These are phyloP conservation scores for Discostella pseudostelligera DNA, from an alignment of 108 stramenopile genomes.

Conservation along the genomic window DNA sequence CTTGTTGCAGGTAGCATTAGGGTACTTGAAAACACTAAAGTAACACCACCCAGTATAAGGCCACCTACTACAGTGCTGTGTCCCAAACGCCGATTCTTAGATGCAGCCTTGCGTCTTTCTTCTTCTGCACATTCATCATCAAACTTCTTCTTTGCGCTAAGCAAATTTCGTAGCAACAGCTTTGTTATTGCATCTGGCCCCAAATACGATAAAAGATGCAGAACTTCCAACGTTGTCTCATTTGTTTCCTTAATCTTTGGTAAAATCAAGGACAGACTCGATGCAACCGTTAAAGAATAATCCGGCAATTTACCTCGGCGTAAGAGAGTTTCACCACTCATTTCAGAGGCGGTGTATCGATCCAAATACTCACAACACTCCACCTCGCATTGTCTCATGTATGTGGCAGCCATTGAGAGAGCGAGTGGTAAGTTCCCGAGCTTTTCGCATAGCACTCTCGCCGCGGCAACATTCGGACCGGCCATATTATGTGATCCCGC, in stretches of 20 bases:
- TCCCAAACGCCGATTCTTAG: background rate
- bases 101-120: background rate
- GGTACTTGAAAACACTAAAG: constrained; percentile 3
- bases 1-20: background rate
- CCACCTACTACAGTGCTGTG: background rate
- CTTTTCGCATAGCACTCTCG: constrained; percentile 24
- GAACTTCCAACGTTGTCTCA: constrained; percentile 39
- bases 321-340: constrained; percentile 39
- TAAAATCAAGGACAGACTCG: constrained; percentile 60
- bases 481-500: constrained; percentile 35
- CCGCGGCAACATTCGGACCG: constrained; percentile 9
- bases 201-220: constrained; percentile 53
- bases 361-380: constrained; percentile 56
- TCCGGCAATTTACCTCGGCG: constrained; percentile 45
- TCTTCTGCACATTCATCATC: constrained; percentile 16
- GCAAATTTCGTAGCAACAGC: constrained; percentile 45
- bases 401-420: constrained; percentile 64
- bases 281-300: constrained; percentile 50
- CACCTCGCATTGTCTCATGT: constrained; percentile 72
- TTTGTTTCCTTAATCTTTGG: constrained; percentile 52
- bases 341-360: constrained; percentile 53
- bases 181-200: constrained; percentile 67
- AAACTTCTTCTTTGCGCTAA: constrained; percentile 36
- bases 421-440: constrained; percentile 53
- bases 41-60: constrained; percentile 15